phyloP scores from a whole-genome alignment of 2,329 filamentous ascomycete genomes.

The Aspergillus jensenii region DNA sequence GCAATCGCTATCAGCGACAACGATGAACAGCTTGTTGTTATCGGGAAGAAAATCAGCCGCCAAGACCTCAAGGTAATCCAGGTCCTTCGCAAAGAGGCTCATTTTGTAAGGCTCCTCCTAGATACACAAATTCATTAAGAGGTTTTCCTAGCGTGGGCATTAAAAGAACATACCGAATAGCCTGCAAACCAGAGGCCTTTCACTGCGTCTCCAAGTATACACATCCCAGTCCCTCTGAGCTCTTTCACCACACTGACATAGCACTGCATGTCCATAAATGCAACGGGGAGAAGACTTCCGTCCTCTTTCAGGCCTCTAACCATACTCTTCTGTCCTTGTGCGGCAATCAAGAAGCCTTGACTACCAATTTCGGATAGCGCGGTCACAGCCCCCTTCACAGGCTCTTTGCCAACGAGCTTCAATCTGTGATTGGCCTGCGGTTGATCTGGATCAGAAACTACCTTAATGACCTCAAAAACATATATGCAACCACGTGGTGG shows the following conservation, averaged over 20 bases:
- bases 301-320: slow-evolving; percentile 95
- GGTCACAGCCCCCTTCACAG: slow-evolving; percentile 89
- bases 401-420: slow-evolving; percentile 83
- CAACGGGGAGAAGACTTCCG: slow-evolving; percentile 84
- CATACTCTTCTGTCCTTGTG: slow-evolving; percentile 97
- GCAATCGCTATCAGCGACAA: slow-evolving; percentile 80
- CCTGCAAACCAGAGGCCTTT: slow-evolving; percentile 96
- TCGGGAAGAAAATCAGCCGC: slow-evolving; percentile 86
- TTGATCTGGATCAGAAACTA: slow-evolving; percentile 82
- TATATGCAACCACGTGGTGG: slow-evolving; percentile 81
- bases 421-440: slow-evolving; percentile 84
- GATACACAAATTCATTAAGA: slow-evolving; percentile 10
- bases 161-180: slow-evolving; percentile 62
- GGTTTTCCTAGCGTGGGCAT: background rate
- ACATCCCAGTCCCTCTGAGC: slow-evolving; percentile 78
- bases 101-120: slow-evolving; percentile 93
- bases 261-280: slow-evolving; percentile 96
- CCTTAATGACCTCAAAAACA: slow-evolving; percentile 86
- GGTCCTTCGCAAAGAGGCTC: slow-evolving; percentile 86
- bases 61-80: slow-evolving; percentile 73
- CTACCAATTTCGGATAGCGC: slow-evolving; percentile 80
- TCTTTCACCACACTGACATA: slow-evolving; percentile 86
- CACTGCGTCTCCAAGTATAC: slow-evolving; percentile 82
- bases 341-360: slow-evolving; percentile 83
- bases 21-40: slow-evolving; percentile 76